Base-by-base conservation (phyloP, 768 basidiomycete genomes). In the Suillus lakei region DNA sequence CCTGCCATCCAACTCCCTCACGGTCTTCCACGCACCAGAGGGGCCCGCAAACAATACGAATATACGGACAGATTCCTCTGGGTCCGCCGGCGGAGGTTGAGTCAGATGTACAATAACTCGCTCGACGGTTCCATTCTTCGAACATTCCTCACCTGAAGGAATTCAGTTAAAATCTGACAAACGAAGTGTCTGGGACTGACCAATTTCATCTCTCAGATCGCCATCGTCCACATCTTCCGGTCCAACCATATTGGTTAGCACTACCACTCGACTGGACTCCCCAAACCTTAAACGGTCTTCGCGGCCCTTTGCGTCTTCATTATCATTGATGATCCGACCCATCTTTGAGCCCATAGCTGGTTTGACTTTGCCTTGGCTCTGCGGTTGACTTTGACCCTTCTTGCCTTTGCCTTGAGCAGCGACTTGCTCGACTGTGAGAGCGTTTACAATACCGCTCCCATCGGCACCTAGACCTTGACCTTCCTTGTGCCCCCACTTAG, bases 401-500 rank as follows among this genome's bases (percentile, higher is more conserved):
- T 72, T 73, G 46, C 65, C 63, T 64, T 79, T 81, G 30, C 75
- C 71, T 26, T 75, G 71, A 32, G 66, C 56, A 18, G 86, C 80
- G 64, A 82, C 68, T 62, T 91, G 90, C 72, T 96, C 92, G 26
- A 97, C 91, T 0, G 89, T 85, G 5, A 98, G 84, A 6, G 96
- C 95, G 64, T 96, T 92, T 51, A 96, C 88, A 53, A 99, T 96
- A 2, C 96, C 96, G 2, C 85, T 84, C 9, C 89, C 92, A 65
- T 92, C 88, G 0, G 85, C 90, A 39, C 97, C 97, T 1, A 98
- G 84, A 12, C 96, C 96, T 78, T 95, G 90, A 1, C 97, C 97
- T 74, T 94, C 93, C 74, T 93, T 92, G 74, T 98, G 95, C 0
- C 96, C 96, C 93, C 92, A 96, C 79, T 96, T 98, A 3, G 92